Conservation (phyloP, 2,329 filamentous ascomycete species). For the Didymella arachidicola region DNA sequence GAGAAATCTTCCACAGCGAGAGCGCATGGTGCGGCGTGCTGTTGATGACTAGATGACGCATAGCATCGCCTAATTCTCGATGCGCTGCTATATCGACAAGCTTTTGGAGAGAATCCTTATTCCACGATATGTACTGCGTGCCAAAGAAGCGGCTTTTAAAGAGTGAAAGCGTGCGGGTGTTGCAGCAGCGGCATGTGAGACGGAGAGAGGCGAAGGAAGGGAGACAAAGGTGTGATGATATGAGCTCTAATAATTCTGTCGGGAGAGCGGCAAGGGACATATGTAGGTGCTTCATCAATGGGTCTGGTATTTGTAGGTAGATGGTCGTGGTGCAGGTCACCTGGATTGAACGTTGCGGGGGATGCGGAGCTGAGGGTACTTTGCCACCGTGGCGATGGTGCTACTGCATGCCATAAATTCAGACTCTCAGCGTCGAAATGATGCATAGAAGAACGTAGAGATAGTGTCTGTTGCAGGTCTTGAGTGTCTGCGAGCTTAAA, state of each 20-base stretch:
- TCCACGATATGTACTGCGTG: constrained; percentile 6
- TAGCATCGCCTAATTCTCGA: background rate
- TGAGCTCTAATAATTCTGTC: background rate
- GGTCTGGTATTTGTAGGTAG: background rate
- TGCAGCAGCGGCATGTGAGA: background rate
- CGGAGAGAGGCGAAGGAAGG: background rate
- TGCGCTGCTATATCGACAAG: constrained; percentile 1
- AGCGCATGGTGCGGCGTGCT: constrained; percentile 39
- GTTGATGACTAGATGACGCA: constrained; percentile 36
- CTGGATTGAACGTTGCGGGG: constrained; percentile 20
- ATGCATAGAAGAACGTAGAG: background rate
- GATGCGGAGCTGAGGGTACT: constrained; percentile 26
- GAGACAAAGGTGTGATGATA: background rate
- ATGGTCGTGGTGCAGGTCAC: background rate
- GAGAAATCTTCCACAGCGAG: constrained; percentile 31
- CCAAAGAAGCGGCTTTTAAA: constrained; percentile 12
- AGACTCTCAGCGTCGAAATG: background rate
- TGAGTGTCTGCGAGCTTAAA: background rate
- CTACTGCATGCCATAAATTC: background rate
- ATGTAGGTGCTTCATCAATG: background rate
- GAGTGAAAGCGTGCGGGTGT: background rate
- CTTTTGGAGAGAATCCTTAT: background rate
- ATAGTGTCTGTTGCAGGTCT: background rate
- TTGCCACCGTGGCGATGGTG: constrained; percentile 15
- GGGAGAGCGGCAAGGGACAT: constrained; percentile 2